Evolutionary conservation across 2,329 filamentous ascomycete species (phyloP), one percentile per base, ranked within the genome.

Genomic region (Xylaria polymorpha): DNA sequence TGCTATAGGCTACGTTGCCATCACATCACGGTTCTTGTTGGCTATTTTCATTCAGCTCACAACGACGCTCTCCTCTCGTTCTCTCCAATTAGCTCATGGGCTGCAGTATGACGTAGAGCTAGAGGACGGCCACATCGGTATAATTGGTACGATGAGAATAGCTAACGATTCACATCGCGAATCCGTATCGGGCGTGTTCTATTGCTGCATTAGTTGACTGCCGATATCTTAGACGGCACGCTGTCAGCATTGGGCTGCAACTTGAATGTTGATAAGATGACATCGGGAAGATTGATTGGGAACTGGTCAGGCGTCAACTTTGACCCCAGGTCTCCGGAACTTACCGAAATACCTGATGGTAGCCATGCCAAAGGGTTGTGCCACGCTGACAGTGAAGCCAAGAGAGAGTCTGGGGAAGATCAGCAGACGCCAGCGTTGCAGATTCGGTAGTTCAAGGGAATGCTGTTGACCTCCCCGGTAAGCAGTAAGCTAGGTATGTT

Each of bases 221-320:
- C 58, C 58, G 32, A 48, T 37, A n/a, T 61, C n/a, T 48, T 14
- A 8, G 46, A 51, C 58, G 25, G 57, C 39, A 48, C 56, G 44
- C n/a, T 46, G 41, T 60, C 58, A 35, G 48, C 48, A 62, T 71
- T 66, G 67, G 69, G 69, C 69, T 71, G 66, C 62, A 69, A 68
- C 46, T 51, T 29, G 37, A 46, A 46, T n/a, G 57, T 41, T 41
- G 51, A 43, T 61, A 66, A 48, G 58, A 53, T 25, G 61, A 61
- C 35, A 35, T 46, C 12, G 25, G 57, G 61, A 53, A 37, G 50
- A 32, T 56, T 44, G 25, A 59, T 51, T 59, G 46, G 18, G 25
- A 59, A 55, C 18, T 55, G 18, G 59, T 69, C 53, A 20, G 67
- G 67, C 62, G 41, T 64, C 66, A 63, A 69, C 48, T 61, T 48